Percentiles rank a stretch among this genome's conserved stretches.
phyloP scores from a whole-genome alignment of 257 asterid species.

The Gynochthodes officinalis region DNA sequence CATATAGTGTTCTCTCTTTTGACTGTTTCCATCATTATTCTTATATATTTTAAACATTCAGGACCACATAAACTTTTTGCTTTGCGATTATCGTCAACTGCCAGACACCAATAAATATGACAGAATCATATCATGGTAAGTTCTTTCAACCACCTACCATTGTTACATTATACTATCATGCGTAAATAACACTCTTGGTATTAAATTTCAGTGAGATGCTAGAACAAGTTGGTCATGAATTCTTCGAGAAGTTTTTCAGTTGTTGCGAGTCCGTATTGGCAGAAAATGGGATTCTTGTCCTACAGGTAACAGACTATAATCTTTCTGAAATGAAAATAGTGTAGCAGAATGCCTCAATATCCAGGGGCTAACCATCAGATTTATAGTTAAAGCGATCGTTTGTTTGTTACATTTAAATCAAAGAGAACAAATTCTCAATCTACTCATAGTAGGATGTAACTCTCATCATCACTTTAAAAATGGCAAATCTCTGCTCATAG shows the following conservation, averaged over 20 bases:
- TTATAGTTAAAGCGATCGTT: too few species aligned
- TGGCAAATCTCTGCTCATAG: too few species aligned
- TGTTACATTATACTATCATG: too few species aligned
- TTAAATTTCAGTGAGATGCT: slow-evolving; percentile 77
- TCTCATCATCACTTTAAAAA: too few species aligned
- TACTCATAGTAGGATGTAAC: too few species aligned
- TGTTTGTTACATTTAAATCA: too few species aligned
- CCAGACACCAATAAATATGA: slow-evolving; percentile 56
- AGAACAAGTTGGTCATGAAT: slow-evolving; percentile 93
- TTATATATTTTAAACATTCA: slow-evolving; percentile 18
- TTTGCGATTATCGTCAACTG: slow-evolving; percentile 79
- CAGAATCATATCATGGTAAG: slow-evolving; percentile 81
- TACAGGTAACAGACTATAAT: slow-evolving; percentile 54
- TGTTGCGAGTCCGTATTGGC: slow-evolving; percentile 65
- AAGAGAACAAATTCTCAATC: too few species aligned
- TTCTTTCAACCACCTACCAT: not conserved
- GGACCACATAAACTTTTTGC: slow-evolving; percentile 60
- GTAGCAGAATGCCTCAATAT: not conserved
- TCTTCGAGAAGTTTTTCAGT: slow-evolving; percentile 63
- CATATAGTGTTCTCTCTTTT: too few species aligned
- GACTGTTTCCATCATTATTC: not conserved
- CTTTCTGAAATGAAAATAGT: too few species aligned
- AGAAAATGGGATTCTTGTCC: slow-evolving; percentile 69
- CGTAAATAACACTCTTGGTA: not conserved
- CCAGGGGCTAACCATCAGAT: not conserved